Conservation (phyloP, 1,284 basidiomycete species). For the Agaricales sp. region DNA sequence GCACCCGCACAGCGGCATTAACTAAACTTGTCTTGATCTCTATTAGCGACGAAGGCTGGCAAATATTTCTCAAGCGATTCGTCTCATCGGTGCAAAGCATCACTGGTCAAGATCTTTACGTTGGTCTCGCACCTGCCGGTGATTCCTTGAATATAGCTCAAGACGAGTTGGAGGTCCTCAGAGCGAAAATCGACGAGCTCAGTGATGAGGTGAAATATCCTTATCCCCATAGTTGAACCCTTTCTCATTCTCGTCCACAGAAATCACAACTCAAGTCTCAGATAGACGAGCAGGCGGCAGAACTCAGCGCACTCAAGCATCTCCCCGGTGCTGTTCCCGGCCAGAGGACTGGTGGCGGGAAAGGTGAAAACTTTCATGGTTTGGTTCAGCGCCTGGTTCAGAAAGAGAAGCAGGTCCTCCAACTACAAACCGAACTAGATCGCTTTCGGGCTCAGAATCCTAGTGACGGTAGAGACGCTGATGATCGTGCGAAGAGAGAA, state of each 20-base stretch:
- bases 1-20: constrained; percentile 4
- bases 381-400: constrained; percentile 74
- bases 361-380: constrained; percentile 66
- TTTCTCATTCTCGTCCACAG: constrained; percentile 20
- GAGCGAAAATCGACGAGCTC: constrained; percentile 46
- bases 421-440: constrained; percentile 67
- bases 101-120: constrained; percentile 55
- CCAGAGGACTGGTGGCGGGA: constrained; percentile 17
- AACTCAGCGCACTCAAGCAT: constrained; percentile 55
- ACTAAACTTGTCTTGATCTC: constrained; percentile 4
- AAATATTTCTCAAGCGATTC: constrained; percentile 50
- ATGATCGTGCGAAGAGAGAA: constrained; percentile 70
- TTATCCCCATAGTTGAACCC: constrained; percentile 12
- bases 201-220: constrained; percentile 69
- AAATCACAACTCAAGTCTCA: constrained; percentile 40
- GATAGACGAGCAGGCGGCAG: constrained; percentile 49
- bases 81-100: constrained; percentile 53
- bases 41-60: constrained; percentile 56
- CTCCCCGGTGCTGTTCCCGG: constrained; percentile 32
- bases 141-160: constrained; percentile 35
- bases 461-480: constrained; percentile 44
- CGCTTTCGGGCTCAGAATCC: constrained; percentile 47
- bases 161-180: constrained; percentile 53
- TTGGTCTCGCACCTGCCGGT: constrained; percentile 33
- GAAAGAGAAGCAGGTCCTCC: constrained; percentile 78